Evolutionary conservation across 2,329 filamentous ascomycete genomes (phyloP).

Genomic region (Cladosporium sp.): DNA sequence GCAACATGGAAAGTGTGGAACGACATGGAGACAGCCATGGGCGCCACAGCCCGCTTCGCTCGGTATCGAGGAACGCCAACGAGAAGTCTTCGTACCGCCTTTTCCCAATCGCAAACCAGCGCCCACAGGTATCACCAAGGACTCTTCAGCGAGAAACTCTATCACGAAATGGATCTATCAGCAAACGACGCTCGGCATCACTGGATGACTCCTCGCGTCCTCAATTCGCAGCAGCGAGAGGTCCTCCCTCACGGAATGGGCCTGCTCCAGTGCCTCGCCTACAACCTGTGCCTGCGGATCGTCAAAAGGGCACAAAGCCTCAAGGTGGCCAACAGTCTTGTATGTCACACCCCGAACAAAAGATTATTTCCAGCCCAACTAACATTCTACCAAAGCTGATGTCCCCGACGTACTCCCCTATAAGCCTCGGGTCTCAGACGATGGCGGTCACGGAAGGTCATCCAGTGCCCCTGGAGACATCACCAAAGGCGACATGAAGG

Average conservation of each 20-base stretch:
- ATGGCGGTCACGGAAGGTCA: slow-evolving; percentile 7
- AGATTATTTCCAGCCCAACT: background rate
- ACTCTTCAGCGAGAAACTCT: slow-evolving; percentile 7
- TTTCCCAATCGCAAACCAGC: slow-evolving; percentile 5
- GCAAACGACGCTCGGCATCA: slow-evolving; percentile 6
- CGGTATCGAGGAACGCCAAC: background rate
- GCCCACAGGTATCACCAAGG: slow-evolving; percentile 2
- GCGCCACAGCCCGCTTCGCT: too few relatives aligned
- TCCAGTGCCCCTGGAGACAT: slow-evolving; percentile 6
- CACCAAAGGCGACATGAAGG: background rate
- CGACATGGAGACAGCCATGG: background rate
- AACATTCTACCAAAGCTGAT: background rate
- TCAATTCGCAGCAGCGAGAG: background rate
- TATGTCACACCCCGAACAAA: background rate
- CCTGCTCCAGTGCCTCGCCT: slow-evolving; percentile 7
- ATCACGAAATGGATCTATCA: background rate
- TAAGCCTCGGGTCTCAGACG: slow-evolving; percentile 4
- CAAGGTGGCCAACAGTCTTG: background rate
- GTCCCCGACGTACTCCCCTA: background rate
- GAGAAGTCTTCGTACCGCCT: slow-evolving; percentile 7
- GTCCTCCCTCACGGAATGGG: background rate
- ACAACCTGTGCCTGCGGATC: slow-evolving; percentile 1
- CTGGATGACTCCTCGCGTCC: slow-evolving; percentile 1
- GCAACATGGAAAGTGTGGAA: background rate
- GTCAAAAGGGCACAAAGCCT: background rate